A percentile compares a stretch with the other conserved stretches of the same genome.
These are phyloP conservation scores for Besnoitia besnoiti DNA, from an alignment of 169 alveolate species.

Conservation along the genomic window DNA sequence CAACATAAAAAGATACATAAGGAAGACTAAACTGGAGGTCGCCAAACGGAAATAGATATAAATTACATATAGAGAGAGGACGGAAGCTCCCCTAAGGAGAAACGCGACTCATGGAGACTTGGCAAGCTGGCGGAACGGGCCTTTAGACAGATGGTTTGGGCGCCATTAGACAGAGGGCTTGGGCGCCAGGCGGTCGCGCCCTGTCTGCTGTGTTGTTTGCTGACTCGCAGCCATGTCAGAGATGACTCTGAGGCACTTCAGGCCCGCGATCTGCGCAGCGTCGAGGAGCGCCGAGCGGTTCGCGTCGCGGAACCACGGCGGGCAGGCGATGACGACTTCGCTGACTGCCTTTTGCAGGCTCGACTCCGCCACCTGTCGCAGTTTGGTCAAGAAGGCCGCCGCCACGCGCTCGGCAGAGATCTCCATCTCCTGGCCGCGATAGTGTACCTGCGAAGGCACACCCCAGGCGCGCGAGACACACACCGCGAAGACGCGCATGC, in stretches of 20 bases:
- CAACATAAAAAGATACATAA: not conserved
- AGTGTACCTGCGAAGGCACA: conserved; percentile 75
- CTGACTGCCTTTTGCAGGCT: conserved; percentile 88
- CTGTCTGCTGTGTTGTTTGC: not conserved
- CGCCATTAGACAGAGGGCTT: too few species aligned
- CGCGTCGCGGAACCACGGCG: conserved; percentile 89
- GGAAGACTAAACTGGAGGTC: not conserved
- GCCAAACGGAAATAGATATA: not conserved
- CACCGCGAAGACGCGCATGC: not conserved
- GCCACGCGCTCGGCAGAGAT: conserved; percentile 88
- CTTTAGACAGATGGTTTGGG: too few species aligned
- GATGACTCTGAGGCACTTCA: conserved; percentile 90
- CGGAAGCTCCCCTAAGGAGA: not conserved
- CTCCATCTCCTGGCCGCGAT: conserved; percentile 79
- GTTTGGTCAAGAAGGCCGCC: conserved; percentile 84
- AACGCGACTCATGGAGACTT: too few species aligned
- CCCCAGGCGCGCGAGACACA: not conserved
- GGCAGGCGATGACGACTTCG: conserved; percentile 66
- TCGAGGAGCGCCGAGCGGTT: conserved; percentile 93
- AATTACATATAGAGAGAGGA: not conserved
- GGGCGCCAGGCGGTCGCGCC: too few species aligned
- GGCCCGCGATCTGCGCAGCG: conserved; percentile 93
- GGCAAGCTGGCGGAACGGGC: too few species aligned
- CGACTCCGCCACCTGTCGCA: conserved; percentile 83
- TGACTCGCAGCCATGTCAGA: conserved; percentile 94